These are phyloP conservation scores for Podaxis sp. DNA, from an alignment of 768 basidiomycete genomes.

Conservation along the genomic window DNA sequence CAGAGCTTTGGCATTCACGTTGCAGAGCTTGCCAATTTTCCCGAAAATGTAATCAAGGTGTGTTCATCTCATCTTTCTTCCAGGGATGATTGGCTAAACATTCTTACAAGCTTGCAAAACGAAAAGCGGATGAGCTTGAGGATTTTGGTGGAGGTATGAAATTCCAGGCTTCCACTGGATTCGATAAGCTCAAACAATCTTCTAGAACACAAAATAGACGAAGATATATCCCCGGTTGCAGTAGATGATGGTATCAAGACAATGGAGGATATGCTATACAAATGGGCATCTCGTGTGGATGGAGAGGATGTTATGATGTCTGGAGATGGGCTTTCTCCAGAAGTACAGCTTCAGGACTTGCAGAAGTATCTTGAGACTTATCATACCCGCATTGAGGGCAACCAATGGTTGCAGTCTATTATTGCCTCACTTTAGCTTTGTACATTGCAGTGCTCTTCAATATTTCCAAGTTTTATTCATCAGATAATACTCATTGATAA, in stretches of 20 bases:
- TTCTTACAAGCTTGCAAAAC: slow-evolving; percentile 67
- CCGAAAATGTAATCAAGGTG: slow-evolving; percentile 86
- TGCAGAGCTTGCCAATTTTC: slow-evolving; percentile 96
- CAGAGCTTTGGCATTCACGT: slow-evolving; percentile 99
- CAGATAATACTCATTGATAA: too few species aligned
- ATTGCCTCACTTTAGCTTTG: slow-evolving; percentile 36
- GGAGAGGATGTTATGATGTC: slow-evolving; percentile 50
- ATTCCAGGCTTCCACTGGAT: not conserved
- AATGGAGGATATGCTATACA: slow-evolving; percentile 73
- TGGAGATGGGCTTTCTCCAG: slow-evolving; percentile 26
- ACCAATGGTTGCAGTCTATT: slow-evolving; percentile 73
- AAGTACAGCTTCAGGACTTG: slow-evolving; percentile 36
- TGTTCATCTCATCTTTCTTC: not conserved
- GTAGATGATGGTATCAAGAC: slow-evolving; percentile 79
- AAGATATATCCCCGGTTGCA: slow-evolving; percentile 53
- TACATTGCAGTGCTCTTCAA: not conserved
- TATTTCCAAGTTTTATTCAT: not conserved
- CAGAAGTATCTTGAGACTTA: slow-evolving; percentile 64
- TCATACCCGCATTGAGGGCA: slow-evolving; percentile 69
- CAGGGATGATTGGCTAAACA: not conserved
- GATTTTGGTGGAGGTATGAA: slow-evolving; percentile 58
- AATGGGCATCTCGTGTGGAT: slow-evolving; percentile 54
- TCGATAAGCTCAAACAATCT: not conserved
- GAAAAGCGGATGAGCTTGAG: slow-evolving; percentile 90
- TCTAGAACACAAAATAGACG: slow-evolving; percentile 23